phyloP scores from a whole-genome alignment of 805 yeast genomes.

The Barnettozyma botsteinii region DNA sequence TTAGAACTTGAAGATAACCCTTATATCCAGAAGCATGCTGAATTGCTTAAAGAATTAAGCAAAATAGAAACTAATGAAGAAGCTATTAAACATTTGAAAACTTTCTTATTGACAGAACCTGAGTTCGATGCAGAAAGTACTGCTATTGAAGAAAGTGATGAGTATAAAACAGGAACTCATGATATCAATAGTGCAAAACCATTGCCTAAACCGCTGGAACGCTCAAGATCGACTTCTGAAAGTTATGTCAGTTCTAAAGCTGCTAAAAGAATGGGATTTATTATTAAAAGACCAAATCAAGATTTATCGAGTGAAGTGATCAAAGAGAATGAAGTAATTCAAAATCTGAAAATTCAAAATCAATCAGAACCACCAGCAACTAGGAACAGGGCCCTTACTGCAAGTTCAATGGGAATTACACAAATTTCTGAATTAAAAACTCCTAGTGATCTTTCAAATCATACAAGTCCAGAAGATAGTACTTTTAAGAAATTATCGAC shows the following conservation, averaged over 20 bases:
- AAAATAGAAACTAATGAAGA: constrained; percentile 35
- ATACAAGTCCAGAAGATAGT: background rate
- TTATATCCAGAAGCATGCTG: constrained; percentile 41
- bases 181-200: background rate
- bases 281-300: constrained; percentile 38
- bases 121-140: background rate
- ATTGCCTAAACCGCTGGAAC: constrained; percentile 14
- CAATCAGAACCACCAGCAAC: constrained; percentile 4
- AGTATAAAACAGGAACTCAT: background rate
- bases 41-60: constrained; percentile 32
- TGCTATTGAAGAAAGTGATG: constrained; percentile 1
- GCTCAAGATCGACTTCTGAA: constrained; percentile 35
- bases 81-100: constrained; percentile 30
- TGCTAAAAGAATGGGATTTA: constrained; percentile 71
- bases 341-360: background rate
- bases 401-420: constrained; percentile 8
- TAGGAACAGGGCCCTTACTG: constrained; percentile 22
- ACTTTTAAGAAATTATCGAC: constrained; percentile 52
- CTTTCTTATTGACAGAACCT: constrained; percentile 7
- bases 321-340: constrained; percentile 23
- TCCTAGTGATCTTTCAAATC: background rate
- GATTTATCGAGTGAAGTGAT: constrained; percentile 17
- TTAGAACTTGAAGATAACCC: constrained; percentile 64
- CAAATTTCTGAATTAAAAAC: constrained; percentile 50
- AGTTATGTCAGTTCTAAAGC: constrained; percentile 52